Evolutionary conservation across 148 eudicot genomes (phyloP), one percentile per base, ranked within the genome.

Genomic region (Rhododendron kiyosumense): DNA sequence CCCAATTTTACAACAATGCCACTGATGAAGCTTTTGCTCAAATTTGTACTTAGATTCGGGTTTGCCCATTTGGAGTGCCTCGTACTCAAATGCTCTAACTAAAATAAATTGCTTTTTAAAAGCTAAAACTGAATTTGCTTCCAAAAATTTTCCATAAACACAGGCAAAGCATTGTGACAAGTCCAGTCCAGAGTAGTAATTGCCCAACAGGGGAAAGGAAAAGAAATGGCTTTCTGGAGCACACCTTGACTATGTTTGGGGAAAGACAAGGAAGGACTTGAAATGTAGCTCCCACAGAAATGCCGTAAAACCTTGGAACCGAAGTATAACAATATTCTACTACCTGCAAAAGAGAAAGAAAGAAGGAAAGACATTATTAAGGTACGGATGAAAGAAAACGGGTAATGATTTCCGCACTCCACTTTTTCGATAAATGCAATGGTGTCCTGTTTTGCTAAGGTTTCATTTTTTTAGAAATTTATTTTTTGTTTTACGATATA

Each of bases 231-330:
- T 17, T 32, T 17, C 22, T n/a, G 48, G 3, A 84, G 34, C 86
- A 87, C 43, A 87, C 91, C 89, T 89, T 82, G 77, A 83, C 71
- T 41, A 6, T 49, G 11, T 59, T 36, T 84, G 32, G 6, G 2
- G 63, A 4, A 57, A 57, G 63, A 54, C 20, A 20, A 18, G 65
- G n/a, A 59, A 59, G 61, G 61, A 51, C 54, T 51, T 51, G 15
- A 51, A 46, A 59, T 59, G 65, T 20, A 59, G 65, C 65, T 59
- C 65, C 65, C 5, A 5, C n/a, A 26, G 73, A 24, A 24, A n/a
- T 24, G 28, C 26, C 17, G 57, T 14, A n/a, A 63, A n/a, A 8
- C 71, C 71, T 63, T n/a, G 71, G 3, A n/a, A 63, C 71, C n/a
- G 28, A 65, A 65, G 73, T 26, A 3, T 65, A 3, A 10, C 73